Evolutionary conservation across 176 grass and related monocot species (phyloP).

Genomic region (Eremochloa ophiuroides): DNA sequence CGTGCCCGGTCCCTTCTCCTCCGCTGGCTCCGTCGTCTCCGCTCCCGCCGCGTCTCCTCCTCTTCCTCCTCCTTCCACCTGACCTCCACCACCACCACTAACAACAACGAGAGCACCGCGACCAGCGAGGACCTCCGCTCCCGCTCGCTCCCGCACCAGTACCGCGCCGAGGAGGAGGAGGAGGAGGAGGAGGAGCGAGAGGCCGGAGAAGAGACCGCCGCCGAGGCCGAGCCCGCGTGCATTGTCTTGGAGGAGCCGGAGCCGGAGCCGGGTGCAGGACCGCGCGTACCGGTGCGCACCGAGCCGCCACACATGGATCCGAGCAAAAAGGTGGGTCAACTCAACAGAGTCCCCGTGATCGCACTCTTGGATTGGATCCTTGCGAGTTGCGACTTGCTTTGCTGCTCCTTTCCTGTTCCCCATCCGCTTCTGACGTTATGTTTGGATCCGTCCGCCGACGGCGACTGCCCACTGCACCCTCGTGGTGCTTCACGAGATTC

Average conservation of each 20-base stretch:
- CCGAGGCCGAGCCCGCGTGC: conserved; percentile 27
- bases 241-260: background rate
- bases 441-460: background rate
- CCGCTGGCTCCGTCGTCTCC: conserved; percentile 67
- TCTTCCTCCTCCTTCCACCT: conserved; percentile 28
- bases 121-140: background rate
- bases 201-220: conserved; percentile 1
- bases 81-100: conserved; percentile 1
- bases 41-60: conserved; percentile 62
- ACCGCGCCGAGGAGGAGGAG: background rate
- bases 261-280: background rate
- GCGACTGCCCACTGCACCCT: background rate
- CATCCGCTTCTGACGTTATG: background rate
- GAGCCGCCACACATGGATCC: conserved; percentile 42
- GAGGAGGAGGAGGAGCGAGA: background rate
- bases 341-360: background rate
- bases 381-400: too few relatives aligned
- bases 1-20: conserved; percentile 40
- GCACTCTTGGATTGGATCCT: background rate
- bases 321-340: conserved; percentile 41
- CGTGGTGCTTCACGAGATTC: background rate
- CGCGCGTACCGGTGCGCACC: conserved; percentile 28
- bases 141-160: conserved; percentile 19
- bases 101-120: background rate
- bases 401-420: background rate